phyloP scores from a whole-genome alignment of 2,329 filamentous ascomycete genomes.

The Chaetomium sp. region DNA sequence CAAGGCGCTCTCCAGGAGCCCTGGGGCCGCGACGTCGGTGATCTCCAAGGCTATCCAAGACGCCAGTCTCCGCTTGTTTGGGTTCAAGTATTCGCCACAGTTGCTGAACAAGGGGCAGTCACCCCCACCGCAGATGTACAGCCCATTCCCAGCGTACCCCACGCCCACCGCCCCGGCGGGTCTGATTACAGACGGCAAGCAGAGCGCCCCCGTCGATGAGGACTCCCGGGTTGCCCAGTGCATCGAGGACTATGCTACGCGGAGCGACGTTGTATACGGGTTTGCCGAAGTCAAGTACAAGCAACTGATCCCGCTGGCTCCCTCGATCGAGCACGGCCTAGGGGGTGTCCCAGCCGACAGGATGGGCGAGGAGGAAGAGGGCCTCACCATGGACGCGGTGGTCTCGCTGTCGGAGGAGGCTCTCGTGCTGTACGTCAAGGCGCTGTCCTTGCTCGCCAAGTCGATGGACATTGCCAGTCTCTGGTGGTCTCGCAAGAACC shows the following conservation, averaged over 20 bases:
- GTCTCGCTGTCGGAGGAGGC: conserved; percentile 89
- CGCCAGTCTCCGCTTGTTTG: conserved; percentile 71
- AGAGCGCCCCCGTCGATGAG: conserved; percentile 61
- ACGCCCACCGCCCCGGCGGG: conserved; percentile 54
- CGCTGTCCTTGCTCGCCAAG: conserved; percentile 79
- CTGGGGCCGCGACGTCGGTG: conserved; percentile 72
- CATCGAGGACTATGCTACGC: conserved; percentile 86
- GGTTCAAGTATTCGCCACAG: conserved; percentile 61
- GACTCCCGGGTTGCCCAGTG: conserved; percentile 70
- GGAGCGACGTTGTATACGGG: conserved; percentile 93
- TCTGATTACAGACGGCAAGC: conserved; percentile 61
- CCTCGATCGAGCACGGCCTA: conserved; percentile 66
- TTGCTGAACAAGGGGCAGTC: conserved; percentile 58
- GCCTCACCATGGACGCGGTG: conserved; percentile 77
- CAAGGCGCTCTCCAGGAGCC: conserved; percentile 61
- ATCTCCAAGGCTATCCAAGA: conserved; percentile 94
- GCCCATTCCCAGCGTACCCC: conserved; percentile 79
- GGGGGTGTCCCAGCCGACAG: conserved; percentile 55
- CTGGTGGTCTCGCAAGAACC: conserved; percentile 81
- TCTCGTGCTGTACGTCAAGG: conserved; percentile 92
- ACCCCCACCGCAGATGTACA: conserved; percentile 63
- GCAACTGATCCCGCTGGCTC: conserved; percentile 84
- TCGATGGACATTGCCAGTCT: conserved; percentile 91
- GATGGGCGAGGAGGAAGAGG: conserved; percentile 60
- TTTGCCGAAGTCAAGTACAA: conserved; percentile 99